phyloP scores from a whole-genome alignment of 805 yeast species.

The Candida silvicultrix region DNA sequence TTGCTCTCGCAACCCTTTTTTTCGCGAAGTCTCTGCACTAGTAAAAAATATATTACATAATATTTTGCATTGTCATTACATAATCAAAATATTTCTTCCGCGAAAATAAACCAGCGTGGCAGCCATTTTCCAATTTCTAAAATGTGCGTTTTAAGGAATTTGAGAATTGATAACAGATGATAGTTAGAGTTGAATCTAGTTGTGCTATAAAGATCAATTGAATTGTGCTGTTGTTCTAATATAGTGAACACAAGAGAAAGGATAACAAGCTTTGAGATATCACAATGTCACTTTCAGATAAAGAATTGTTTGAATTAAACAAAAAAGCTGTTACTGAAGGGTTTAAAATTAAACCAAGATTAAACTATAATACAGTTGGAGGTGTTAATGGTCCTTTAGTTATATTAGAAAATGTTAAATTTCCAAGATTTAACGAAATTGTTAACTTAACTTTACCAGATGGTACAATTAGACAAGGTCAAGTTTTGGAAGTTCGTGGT shows the following conservation, averaged over 20 bases:
- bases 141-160: background rate
- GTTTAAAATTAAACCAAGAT: constrained; percentile 84
- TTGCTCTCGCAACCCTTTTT: no score
- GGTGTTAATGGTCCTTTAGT: constrained; percentile 99
- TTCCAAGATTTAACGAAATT: constrained; percentile 91
- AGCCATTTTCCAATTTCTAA: background rate
- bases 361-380: constrained; percentile 92
- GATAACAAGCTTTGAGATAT: no score
- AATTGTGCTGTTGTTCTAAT: background rate
- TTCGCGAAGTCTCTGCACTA: no score
- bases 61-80: no score
- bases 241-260: no score
- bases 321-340: constrained; percentile 90
- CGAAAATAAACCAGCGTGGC: background rate
- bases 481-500: constrained; percentile 96
- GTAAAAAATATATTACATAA: no score
- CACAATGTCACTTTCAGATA: constrained; percentile 25
- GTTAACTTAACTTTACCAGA: constrained; percentile 96
- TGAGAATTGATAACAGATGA: background rate
- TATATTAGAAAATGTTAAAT: constrained; percentile 77
- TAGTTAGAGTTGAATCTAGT: no score
- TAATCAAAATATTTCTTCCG: no score
- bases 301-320: constrained; percentile 60
- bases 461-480: constrained; percentile 93
- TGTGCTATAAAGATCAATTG: no score